Conservation (phyloP, 306 rosid genomes). For the Rosa persica region DNA sequence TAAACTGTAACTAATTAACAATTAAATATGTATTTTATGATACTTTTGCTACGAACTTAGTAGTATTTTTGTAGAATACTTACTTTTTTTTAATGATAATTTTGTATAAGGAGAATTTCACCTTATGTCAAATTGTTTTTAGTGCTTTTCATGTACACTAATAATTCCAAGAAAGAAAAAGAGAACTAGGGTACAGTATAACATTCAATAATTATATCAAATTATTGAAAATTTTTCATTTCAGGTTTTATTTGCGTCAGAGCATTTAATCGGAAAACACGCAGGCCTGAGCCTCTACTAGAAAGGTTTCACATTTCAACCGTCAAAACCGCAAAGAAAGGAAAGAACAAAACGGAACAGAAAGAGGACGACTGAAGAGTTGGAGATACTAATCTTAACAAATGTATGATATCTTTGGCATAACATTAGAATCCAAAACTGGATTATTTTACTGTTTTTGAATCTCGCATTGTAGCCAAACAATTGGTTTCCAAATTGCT, state of each 20-base stretch:
- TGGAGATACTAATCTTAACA: background rate
- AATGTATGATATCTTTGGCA: background rate
- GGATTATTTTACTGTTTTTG: background rate
- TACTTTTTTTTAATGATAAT: background rate
- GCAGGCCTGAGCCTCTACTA: constrained; percentile 32
- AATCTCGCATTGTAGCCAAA: background rate
- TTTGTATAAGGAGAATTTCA: background rate
- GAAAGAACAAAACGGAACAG: background rate
- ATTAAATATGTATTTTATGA: no score
- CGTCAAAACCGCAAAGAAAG: background rate
- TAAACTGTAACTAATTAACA: no score
- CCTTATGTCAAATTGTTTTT: background rate
- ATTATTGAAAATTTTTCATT: background rate
- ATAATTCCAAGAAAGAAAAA: background rate
- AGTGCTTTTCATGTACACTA: background rate
- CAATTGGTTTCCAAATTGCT: background rate
- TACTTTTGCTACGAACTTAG: background rate
- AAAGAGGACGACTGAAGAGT: background rate
- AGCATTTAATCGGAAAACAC: constrained; percentile 40
- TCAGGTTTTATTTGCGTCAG: constrained; percentile 57
- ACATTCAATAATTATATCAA: constrained; percentile 5
- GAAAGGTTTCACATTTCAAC: constrained; percentile 35
- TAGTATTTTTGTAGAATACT: background rate
- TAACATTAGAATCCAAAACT: background rate
- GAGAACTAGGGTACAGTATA: background rate